Base-by-base conservation (phyloP, 75 land plant genomes). In the Selaginella moellendorffii region DNA sequence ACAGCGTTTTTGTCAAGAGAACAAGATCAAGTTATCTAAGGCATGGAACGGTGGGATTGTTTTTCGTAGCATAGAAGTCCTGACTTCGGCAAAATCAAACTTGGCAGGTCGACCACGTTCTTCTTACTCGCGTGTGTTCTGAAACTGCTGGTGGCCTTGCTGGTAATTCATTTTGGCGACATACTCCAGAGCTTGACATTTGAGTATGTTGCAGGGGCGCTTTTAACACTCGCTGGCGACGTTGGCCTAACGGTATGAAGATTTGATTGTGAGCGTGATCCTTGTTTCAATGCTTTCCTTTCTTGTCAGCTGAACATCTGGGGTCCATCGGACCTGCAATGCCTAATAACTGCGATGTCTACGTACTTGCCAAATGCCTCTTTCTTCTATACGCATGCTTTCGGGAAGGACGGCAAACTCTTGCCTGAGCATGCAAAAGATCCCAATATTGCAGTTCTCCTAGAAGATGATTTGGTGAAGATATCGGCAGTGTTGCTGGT, bases 71-170 rank as follows among this genome's bases (percentile, higher is more conserved):
- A n/a, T n/a, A n/a, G n/a, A n/a, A n/a, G n/a, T n/a, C n/a, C n/a
- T n/a, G n/a, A n/a, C n/a, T n/a, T n/a, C n/a, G n/a, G n/a, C n/a
- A n/a, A n/a, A 29, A 0, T 46, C n/a, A n/a, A n/a, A n/a, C n/a
- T n/a, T n/a, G n/a, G 19, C 80, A 95, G 99, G 77, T 95, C 58
- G 91, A 95, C 72, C 99, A 95, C 70, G 77, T 95, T 53, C 85
- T 95, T 71, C 80, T 95, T 18, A 85, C 99, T 61, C 87, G 99
- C 58, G 91, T 95, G 19, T 86, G 87, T 77, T 83, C 99, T 62
- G 99, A 89, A 84, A 95, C 99, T 70, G 90, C 90, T 19, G 90
- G 99, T 62, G 99, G 99, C 26, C 82, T 95, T 58, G 90, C 99
- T 76, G 99, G 99, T 89, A 36, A 36, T 36, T 36, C 14, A 5